These are phyloP conservation scores for Anisodus acutangulus DNA, from an alignment of 257 asterid species.

Conservation along the genomic window DNA sequence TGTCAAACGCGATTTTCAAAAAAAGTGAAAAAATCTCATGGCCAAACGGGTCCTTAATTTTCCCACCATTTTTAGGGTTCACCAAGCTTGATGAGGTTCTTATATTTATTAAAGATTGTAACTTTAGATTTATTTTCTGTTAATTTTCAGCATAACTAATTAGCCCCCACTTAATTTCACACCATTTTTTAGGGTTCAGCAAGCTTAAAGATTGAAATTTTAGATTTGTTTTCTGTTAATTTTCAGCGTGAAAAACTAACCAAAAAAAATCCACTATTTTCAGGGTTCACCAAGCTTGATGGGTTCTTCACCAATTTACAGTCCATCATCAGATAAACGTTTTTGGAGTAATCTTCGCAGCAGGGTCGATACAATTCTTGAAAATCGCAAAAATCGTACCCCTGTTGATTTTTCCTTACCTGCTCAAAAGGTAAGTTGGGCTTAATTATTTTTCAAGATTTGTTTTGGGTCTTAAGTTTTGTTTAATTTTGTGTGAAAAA, in stretches of 20 bases:
- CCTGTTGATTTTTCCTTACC: not conserved
- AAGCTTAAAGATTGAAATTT: too few species aligned
- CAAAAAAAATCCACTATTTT: not conserved
- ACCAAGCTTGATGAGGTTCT: too few species aligned
- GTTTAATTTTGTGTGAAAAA: conserved; percentile 12
- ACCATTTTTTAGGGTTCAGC: too few species aligned
- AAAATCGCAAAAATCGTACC: conserved; percentile 46
- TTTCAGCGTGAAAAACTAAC: not conserved
- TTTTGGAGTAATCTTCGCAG: conserved; percentile 80
- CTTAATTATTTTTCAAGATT: not conserved
- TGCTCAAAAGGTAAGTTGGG: not conserved
- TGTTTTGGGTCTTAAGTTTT: not conserved
- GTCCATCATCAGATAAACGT: conserved; percentile 81
- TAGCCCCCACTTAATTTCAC: too few species aligned
- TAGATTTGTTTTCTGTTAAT: not conserved
- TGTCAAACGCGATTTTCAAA: too few species aligned
- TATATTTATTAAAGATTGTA: not conserved
- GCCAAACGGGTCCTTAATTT: too few species aligned
- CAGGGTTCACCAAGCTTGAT: conserved; percentile 55
- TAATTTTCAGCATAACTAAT: too few species aligned
- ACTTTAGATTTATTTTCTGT: not conserved
- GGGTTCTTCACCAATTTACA: conserved; percentile 55
- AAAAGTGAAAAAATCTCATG: too few species aligned
- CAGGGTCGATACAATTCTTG: conserved; percentile 69
- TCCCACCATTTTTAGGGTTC: too few species aligned